A percentile compares a stretch with the other conserved stretches of the same genome.
Evolutionary conservation across 2,329 filamentous ascomycete species (phyloP).

Genomic region (Rhexocercosporidium sp.): DNA sequence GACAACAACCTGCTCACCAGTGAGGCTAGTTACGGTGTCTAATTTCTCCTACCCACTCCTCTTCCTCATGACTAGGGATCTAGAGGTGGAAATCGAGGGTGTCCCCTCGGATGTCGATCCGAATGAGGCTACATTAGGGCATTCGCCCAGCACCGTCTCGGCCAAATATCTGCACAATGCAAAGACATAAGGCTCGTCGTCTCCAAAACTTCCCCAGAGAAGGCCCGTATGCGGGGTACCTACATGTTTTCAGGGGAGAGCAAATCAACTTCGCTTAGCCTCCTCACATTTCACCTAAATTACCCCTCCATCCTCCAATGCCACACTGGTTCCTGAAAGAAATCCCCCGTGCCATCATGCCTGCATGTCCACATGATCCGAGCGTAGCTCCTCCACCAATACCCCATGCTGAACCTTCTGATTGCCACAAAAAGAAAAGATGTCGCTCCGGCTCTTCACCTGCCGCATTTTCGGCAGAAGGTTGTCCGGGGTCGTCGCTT

Average conservation of each 20-base stretch:
- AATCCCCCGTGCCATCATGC: neutral
- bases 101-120: neutral
- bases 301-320: constrained; percentile 5
- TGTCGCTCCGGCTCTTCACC: constrained; percentile 12
- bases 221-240: neutral
- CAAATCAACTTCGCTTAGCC: neutral
- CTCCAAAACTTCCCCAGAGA: constrained; percentile 1
- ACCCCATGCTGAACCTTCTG: constrained; percentile 6
- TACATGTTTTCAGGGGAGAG: neutral
- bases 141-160: neutral
- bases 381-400: constrained; percentile 10
- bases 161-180: neutral
- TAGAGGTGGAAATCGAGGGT: neutral
- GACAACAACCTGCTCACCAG: neutral
- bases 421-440: constrained; percentile 12
- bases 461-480: constrained; percentile 13
- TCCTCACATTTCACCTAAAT: neutral
- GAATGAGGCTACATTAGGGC: neutral
- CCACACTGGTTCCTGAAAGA: neutral
- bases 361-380: constrained; percentile 2
- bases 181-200: neutral
- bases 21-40: neutral
- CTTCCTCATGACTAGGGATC: too few relatives aligned
- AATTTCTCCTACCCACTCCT: neutral
- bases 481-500: neutral